Evolutionary conservation across 495 filamentous ascomycete species (phyloP).

Genomic region (Daldinia vernicosa): DNA sequence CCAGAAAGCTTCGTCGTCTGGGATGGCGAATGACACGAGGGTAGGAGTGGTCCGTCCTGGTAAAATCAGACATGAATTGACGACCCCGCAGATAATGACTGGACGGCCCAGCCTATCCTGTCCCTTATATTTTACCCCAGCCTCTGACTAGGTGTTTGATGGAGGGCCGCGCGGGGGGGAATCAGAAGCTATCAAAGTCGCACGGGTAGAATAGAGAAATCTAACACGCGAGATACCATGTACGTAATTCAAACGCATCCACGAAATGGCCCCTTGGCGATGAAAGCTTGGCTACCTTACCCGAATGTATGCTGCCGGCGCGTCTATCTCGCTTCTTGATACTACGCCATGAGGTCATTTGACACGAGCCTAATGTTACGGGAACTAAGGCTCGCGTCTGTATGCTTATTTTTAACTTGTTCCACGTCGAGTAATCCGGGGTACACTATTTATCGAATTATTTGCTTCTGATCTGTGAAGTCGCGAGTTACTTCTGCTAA

Average conservation of each 20-base stretch:
- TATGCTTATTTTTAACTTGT: conserved; percentile 13
- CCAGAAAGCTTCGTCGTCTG: conserved; percentile 25
- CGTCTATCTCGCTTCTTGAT: conserved; percentile 35
- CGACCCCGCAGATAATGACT: conserved; percentile 43
- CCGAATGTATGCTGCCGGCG: conserved; percentile 11
- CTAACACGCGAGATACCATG: conserved; percentile 17
- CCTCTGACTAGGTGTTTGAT: conserved; percentile 33
- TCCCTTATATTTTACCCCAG: conserved; percentile 33
- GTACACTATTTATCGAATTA: conserved; percentile 6
- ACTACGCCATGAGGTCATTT: conserved; percentile 37
- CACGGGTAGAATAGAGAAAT: conserved; percentile 14
- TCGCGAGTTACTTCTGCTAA: conserved; percentile 2
- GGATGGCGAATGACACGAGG: conserved; percentile 19
- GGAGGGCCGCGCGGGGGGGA: conserved; percentile 19
- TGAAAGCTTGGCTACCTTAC: conserved; percentile 22
- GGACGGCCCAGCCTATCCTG: conserved; percentile 31
- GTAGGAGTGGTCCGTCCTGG: not conserved
- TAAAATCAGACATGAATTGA: conserved; percentile 10
- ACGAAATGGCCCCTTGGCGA: conserved; percentile 8
- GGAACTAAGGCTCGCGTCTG: conserved; percentile 17
- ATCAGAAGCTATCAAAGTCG: conserved; percentile 17
- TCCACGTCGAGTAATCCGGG: conserved; percentile 3
- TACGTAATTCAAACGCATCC: conserved; percentile 36
- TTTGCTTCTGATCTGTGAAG: conserved; percentile 2
- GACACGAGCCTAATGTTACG: conserved; percentile 24